Base-by-base conservation (phyloP, 176 grass and related monocot species). In the Pontederia crassipes region DNA sequence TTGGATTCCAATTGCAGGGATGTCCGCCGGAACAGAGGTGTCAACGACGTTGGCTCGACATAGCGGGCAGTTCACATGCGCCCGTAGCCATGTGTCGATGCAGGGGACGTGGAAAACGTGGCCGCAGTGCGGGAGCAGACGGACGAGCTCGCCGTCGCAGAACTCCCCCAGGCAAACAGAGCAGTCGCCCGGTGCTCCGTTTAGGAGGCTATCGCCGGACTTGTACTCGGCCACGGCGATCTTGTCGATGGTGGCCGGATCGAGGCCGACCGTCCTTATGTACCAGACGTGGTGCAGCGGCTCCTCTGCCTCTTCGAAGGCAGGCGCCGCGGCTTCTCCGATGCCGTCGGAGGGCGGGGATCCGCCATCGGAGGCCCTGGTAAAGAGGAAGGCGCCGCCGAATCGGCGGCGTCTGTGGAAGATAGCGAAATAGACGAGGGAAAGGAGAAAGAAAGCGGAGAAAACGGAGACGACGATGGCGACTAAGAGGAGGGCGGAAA, bases 101-200 rank as follows among this genome's bases (percentile, higher is more conserved):
- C 91, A 96, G 0, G 45, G 61, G 49, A 85, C 72, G 78, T 96
- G 91, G 75, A 96, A 96, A 4, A 78, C 75, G 81, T 90, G 91
- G 9, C n/a, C 54, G 72, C 91, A 96, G 46, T 77, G 77, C 11
- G 86, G 86, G 61, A 90, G 69, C 55, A 90, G 79, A 12, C 91
- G 83, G 71, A 90, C 74, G 60, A 85, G 83, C 69, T 96, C 83
- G 35, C 91, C 91, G 51, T 89, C 75, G 0, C 57, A 72, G 76
- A 95, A 95, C 63, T 90, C 83, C 2, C 78, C 80, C 20, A 90
- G 80, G 84, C 91, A 87, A 24, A 95, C 83, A 28, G 77, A 68
- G 76, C 91, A 95, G 28, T 8, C 17, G 12, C 9, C 45, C 62
- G 57, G 16, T 45, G 11, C 40, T 40, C 10, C 17, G n/a, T 17